Base-by-base conservation (phyloP, 768 basidiomycete species). In the Gyrodon lividus region DNA sequence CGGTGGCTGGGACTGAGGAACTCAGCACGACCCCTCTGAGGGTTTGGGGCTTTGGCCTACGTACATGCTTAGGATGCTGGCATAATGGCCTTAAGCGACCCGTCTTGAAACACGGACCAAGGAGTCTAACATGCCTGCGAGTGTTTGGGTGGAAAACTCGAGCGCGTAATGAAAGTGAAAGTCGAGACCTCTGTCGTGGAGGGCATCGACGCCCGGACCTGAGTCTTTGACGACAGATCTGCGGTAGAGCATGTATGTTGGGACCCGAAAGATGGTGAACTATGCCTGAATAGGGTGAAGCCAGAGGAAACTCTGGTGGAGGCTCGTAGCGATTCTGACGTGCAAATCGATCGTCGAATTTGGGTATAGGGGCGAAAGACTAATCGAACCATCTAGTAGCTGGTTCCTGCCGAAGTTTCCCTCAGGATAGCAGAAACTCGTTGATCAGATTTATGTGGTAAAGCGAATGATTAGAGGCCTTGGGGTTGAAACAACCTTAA, bases 261-360 rank as follows among this genome's bases (percentile, higher is more conserved):
- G 83, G 85, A 86, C 84, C 86, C 83, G 84, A 87, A 87, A 86
- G 84, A 87, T 87, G 84, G 84, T 87, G 85, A 87, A 87, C 83
- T 87, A 87, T 87, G 84, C 79, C 77, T 86, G 85, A 84, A 82
- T 84, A 87, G 84, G 85, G 85, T 78, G 83, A 87, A 89, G 87
- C 86, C 87, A 89, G 87, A 86, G 88, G 86, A 89, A 89, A 90
- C 88, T 87, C 87, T 89, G 87, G 86, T 89, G 87, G 87, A 89
- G 85, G 87, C 84, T 87, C 83, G 84, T 86, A 89, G 88, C 86
- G 83, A 85, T 90, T 89, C 88, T 90, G 88, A 89, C 85, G 84
- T 89, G 88, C 88, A 90, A 89, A 89, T 89, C 86, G 84, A 88
- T 89, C 83, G 87, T 89, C 84, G 77, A 87, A 89, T 85, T 87